Base-by-base conservation (phyloP, 176 grass and related monocot species). In the Oryza glumipatula region DNA sequence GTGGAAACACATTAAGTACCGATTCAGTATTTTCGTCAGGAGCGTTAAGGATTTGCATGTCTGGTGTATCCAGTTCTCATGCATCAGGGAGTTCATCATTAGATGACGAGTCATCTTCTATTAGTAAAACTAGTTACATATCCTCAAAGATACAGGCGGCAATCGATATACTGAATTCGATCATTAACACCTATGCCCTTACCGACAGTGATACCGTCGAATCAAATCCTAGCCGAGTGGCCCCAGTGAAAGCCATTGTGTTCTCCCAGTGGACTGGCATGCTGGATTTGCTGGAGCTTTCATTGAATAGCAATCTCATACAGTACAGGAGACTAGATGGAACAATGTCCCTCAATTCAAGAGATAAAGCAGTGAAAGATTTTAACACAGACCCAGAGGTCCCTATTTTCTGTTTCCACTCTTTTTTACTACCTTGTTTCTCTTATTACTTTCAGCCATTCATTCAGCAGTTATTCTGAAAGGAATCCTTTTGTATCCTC, bases 211-310 rank as follows among this genome's bases (percentile, higher is more conserved):
- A 87, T 82, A 87, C 68, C 38, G 64, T 78, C 10, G 83, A 84
- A 63, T 81, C 85, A 73, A 91, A 86, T 69, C 72, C 65, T 70
- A 89, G 68, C 67, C 77, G 36, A 72, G 69, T 43, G 41, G 87
- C 69, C 44, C 97, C 94, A 15, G 82, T 80, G n/a, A 99, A 99
- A 83, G 97, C 97, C 19, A 99, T 99, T 68, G 90, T 99, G 70
- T 99, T 99, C 79, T 96, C 97, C 14, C 97, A 99, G 77, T 99
- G 97, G 97, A 99, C 97, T 83, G 92, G 97, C 72, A 99, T 99
- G 97, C 76, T 99, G 22, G 86, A 99, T 89, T 86, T 99, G 84
- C 74, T 99, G 58, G 97, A 99, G 79, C 30, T 89, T 87, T 92
- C 88, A 74, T 74, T 99, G 76, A 99, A 99, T 80, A 75, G 26